Conservation (phyloP, 2,329 filamentous ascomycete species). For the Neurospora crassa region DNA sequence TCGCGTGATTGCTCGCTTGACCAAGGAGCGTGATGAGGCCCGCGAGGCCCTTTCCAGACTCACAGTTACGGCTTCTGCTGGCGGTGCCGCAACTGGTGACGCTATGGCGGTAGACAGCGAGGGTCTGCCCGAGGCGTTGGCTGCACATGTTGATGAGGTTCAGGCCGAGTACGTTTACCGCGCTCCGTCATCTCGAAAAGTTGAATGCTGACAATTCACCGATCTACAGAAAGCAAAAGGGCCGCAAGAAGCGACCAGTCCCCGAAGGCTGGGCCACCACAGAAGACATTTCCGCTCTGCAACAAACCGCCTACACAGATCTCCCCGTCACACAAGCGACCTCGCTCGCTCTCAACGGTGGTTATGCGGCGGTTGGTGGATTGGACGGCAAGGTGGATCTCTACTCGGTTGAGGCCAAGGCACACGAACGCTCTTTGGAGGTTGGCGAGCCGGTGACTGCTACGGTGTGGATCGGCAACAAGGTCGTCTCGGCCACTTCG, state of each 20-base stretch:
- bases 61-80: constrained; percentile 55
- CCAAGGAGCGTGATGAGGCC: constrained; percentile 87
- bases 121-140: constrained; percentile 61
- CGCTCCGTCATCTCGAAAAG: not conserved
- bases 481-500: constrained; percentile 62
- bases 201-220: constrained; percentile 11
- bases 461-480: constrained; percentile 54
- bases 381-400: constrained; percentile 64
- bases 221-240: constrained; percentile 62
- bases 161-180: constrained; percentile 59
- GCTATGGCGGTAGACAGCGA: constrained; percentile 88
- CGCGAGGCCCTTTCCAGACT: constrained; percentile 80
- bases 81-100: constrained; percentile 53
- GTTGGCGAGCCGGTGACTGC: constrained; percentile 60
- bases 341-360: constrained; percentile 42
- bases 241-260: constrained; percentile 78
- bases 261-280: constrained; percentile 76
- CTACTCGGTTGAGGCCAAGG: constrained; percentile 62
- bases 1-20: constrained; percentile 82
- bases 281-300: constrained; percentile 53
- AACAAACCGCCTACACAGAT: constrained; percentile 34
- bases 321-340: constrained; percentile 39
- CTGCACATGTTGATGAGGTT: constrained; percentile 66
- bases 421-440: constrained; percentile 57
- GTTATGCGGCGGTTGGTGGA: constrained; percentile 65